Percentiles rank a stretch among this genome's conserved stretches.
phyloP scores from a whole-genome alignment of 306 rosid species.

The Fragaria nilgerrensis region DNA sequence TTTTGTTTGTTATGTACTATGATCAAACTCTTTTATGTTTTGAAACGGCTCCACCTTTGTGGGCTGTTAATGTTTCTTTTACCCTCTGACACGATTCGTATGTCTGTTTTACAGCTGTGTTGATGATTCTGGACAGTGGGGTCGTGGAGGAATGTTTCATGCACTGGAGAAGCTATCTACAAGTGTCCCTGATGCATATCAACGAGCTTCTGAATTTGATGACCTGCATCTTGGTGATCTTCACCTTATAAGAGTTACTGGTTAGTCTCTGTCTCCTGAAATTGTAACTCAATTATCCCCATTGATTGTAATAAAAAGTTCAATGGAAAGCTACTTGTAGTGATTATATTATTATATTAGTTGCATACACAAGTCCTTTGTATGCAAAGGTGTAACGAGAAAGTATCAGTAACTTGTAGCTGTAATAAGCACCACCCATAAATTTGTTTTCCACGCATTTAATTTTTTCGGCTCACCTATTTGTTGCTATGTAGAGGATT shows the following conservation, averaged over 20 bases:
- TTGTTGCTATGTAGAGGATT: slow-evolving; percentile 38
- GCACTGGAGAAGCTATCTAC: slow-evolving; percentile 69
- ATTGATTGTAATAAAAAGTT: not conserved
- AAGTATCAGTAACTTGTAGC: not conserved
- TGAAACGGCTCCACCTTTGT: not conserved
- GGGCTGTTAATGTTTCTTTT: not conserved
- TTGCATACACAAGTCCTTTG: not conserved
- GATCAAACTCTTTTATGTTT: not conserved
- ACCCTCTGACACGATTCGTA: slow-evolving; percentile 7
- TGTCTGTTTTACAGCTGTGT: slow-evolving; percentile 56
- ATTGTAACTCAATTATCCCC: not conserved
- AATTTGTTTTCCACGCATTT: not conserved
- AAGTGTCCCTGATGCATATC: slow-evolving; percentile 65
- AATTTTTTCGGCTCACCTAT: not conserved
- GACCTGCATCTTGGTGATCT: slow-evolving; percentile 95
- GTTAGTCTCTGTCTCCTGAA: slow-evolving; percentile 37
- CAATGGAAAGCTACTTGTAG: not conserved
- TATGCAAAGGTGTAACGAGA: not conserved
- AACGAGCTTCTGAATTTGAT: slow-evolving; percentile 73
- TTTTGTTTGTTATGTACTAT: not conserved
- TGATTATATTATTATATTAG: not conserved
- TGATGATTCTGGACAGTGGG: slow-evolving; percentile 94
- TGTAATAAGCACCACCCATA: not conserved
- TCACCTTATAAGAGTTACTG: slow-evolving; percentile 72
- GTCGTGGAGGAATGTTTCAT: slow-evolving; percentile 88